Evolutionary conservation across 352 stramenopile genomes (phyloP).

Genomic region (Globisporangium yorkense): DNA sequence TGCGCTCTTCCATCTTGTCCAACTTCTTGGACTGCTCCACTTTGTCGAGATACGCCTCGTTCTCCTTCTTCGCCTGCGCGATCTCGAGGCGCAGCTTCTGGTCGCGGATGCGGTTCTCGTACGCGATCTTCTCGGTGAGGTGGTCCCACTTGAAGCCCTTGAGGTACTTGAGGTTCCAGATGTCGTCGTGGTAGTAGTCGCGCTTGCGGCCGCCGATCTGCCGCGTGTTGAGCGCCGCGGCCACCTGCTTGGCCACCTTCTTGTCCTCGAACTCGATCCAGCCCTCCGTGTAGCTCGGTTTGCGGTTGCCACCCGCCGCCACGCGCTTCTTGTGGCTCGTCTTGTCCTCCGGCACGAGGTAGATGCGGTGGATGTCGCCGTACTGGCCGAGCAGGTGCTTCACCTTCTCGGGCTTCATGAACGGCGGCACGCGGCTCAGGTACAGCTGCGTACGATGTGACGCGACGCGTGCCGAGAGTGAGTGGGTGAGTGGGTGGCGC

Average conservation of each 20-base stretch:
- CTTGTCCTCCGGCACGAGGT: slow-evolving; percentile 96
- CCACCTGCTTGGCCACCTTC: slow-evolving; percentile 92
- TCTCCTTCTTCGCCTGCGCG: slow-evolving; percentile 82
- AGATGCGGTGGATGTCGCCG: slow-evolving; percentile 92
- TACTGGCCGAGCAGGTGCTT: slow-evolving; percentile 91
- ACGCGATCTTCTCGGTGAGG: slow-evolving; percentile 96
- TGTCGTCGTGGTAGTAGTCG: slow-evolving; percentile 96
- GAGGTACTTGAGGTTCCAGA: slow-evolving; percentile 99
- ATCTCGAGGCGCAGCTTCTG: slow-evolving; percentile 87
- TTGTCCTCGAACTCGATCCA: slow-evolving; percentile 99
- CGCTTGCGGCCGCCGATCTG: slow-evolving; percentile 92
- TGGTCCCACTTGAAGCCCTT: slow-evolving; percentile 98
- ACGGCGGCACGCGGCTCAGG: slow-evolving; percentile 93
- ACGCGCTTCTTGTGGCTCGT: slow-evolving; percentile 86
- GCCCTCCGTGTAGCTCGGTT: slow-evolving; percentile 92
- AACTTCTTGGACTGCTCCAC: slow-evolving; percentile 86
- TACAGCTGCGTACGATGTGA: slow-evolving; percentile 59
- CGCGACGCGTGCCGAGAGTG: background rate
- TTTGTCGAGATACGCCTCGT: slow-evolving; percentile 82
- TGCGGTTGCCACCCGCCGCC: slow-evolving; percentile 86
- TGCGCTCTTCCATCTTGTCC: slow-evolving; percentile 81
- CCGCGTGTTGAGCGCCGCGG: slow-evolving; percentile 91
- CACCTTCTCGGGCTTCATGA: slow-evolving; percentile 96
- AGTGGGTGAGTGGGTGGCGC: background rate
- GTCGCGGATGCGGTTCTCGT: slow-evolving; percentile 83